Percentiles rank a stretch among this genome's conserved stretches.
phyloP scores from a whole-genome alignment of 257 asterid genomes.

The Scutellaria barbata region DNA sequence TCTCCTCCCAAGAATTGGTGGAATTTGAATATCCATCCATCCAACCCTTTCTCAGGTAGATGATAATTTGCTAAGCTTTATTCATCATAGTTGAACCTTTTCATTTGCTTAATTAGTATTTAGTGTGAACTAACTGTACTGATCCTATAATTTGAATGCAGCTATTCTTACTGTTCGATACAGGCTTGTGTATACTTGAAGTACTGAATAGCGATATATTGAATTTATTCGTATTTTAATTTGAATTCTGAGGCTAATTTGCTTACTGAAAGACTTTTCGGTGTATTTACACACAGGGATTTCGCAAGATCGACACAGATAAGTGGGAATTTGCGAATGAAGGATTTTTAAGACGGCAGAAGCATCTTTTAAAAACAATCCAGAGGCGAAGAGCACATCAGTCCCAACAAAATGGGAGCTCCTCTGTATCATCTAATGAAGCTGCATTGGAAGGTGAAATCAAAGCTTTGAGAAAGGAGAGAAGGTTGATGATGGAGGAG shows the following conservation, averaged over 20 bases:
- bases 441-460: slow-evolving; percentile 51
- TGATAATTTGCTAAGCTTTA: slow-evolving; percentile 10
- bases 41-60: slow-evolving; percentile 51
- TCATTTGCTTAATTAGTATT: not conserved
- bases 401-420: slow-evolving; percentile 49
- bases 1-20: slow-evolving; percentile 36
- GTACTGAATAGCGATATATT: not conserved
- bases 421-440: slow-evolving; percentile 43
- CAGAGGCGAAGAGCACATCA: slow-evolving; percentile 65
- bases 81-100: not conserved
- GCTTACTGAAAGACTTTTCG: no score
- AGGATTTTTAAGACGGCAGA: slow-evolving; percentile 67
- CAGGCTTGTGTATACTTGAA: not conserved
- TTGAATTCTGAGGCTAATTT: not conserved
- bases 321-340: slow-evolving; percentile 76
- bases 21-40: slow-evolving; percentile 43
- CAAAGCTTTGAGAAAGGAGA: slow-evolving; percentile 55
- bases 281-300: slow-evolving; percentile 73
- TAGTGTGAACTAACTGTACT: slow-evolving; percentile 19
- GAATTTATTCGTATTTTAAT: not conserved
- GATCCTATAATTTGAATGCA: slow-evolving; percentile 33
- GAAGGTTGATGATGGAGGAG: slow-evolving; percentile 63
- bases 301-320: slow-evolving; percentile 72
- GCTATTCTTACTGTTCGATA: slow-evolving; percentile 31
- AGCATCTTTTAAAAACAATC: slow-evolving; percentile 60